Conservation (phyloP, 2,329 filamentous ascomycete species). For the Cladosporium velox region DNA sequence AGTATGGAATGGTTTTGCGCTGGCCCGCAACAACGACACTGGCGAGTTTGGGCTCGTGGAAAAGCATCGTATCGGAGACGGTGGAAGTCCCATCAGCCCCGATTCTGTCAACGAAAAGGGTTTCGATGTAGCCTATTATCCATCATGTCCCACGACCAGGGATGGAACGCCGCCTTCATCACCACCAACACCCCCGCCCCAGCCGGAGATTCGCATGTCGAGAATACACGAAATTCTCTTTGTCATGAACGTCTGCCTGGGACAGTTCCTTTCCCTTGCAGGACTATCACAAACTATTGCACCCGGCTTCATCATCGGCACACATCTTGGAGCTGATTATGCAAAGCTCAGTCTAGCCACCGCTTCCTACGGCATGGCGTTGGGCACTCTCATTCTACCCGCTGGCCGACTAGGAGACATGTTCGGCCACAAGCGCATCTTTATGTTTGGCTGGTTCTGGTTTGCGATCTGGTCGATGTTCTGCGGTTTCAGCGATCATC, state of each 20-base stretch:
- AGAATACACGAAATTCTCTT: slow-evolving; percentile 22
- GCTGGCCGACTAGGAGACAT: slow-evolving; percentile 47
- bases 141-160: background rate
- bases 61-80: slow-evolving; percentile 1
- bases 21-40: slow-evolving; percentile 14
- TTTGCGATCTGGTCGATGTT: slow-evolving; percentile 45
- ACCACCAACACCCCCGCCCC: background rate
- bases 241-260: slow-evolving; percentile 30
- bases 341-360: slow-evolving; percentile 49
- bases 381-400: slow-evolving; percentile 49
- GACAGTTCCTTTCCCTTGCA: slow-evolving; percentile 32
- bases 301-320: slow-evolving; percentile 50
- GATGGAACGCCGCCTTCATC: background rate
- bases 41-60: slow-evolving; percentile 18
- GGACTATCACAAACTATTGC: slow-evolving; percentile 37
- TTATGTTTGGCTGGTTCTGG: slow-evolving; percentile 44
- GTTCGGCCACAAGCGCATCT: slow-evolving; percentile 47
- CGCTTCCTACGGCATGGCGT: slow-evolving; percentile 46
- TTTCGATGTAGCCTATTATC: slow-evolving; percentile 1
- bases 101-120: slow-evolving; percentile 13
- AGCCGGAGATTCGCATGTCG: slow-evolving; percentile 8
- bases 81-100: slow-evolving; percentile 7
- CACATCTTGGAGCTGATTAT: slow-evolving; percentile 43
- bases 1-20: slow-evolving; percentile 13
- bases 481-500: slow-evolving; percentile 43